A percentile compares a stretch with the other conserved stretches of the same genome.
Evolutionary conservation across 2,329 filamentous ascomycete genomes (phyloP).

Genomic region (Rasamsonia emersonii): DNA sequence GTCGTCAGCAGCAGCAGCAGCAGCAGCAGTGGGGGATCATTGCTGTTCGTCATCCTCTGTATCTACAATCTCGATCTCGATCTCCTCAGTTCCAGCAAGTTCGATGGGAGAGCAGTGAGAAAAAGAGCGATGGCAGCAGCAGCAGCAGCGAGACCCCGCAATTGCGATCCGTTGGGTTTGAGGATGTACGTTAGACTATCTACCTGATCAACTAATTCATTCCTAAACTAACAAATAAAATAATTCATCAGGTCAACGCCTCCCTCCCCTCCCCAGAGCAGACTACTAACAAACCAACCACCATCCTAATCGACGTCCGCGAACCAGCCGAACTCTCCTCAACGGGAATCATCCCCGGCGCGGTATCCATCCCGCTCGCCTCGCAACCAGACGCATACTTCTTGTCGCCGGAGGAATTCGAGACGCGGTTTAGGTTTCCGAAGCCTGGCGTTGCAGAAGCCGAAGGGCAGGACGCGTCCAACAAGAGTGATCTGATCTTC

Average conservation of each 20-base stretch:
- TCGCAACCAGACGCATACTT: constrained; percentile 72
- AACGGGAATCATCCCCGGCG: constrained; percentile 60
- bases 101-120: constrained; percentile 17
- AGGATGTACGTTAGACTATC: constrained; percentile 21
- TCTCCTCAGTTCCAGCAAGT: constrained; percentile 8
- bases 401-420: constrained; percentile 67
- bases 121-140: not conserved
- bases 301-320: constrained; percentile 39
- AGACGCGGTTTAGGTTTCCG: constrained; percentile 68
- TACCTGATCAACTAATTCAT: too few species aligned
- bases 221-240: constrained; percentile 4
- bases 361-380: constrained; percentile 73
- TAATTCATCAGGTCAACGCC: constrained; percentile 24
- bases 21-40: not conserved
- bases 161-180: constrained; percentile 25
- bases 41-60: too few species aligned
- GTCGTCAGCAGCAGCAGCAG: not conserved
- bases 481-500: constrained; percentile 55
- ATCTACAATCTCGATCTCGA: too few species aligned
- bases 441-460: constrained; percentile 52
- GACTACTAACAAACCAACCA: constrained; percentile 18
- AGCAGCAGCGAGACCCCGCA: not conserved
- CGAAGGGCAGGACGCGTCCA: constrained; percentile 8
- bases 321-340: constrained; percentile 38
- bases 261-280: constrained; percentile 23